A percentile compares a stretch with the other conserved stretches of the same genome.
Evolutionary conservation across 75 land plant species (phyloP).

Genomic region (Ceratopteris richardii): DNA sequence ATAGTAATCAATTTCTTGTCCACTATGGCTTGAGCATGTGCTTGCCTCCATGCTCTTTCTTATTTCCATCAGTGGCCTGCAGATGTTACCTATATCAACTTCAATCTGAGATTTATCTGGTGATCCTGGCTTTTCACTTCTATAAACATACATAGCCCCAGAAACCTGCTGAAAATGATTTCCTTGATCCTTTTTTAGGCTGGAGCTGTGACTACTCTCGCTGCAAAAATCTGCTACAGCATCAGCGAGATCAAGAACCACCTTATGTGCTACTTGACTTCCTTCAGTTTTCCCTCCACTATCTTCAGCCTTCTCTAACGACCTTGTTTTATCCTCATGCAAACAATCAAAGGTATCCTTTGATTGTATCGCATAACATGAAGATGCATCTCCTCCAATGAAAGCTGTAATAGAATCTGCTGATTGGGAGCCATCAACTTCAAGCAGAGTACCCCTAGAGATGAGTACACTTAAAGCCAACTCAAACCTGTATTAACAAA

Average conservation of each 20-base stretch:
- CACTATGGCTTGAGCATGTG: conserved; percentile 26
- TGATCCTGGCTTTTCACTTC: conserved; percentile 10
- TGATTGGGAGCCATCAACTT: conserved; percentile 28
- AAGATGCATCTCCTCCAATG: not conserved
- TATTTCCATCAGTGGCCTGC: conserved; percentile 15
- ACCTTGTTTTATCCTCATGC: not conserved
- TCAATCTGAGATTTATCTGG: conserved; percentile 12
- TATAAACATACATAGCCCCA: conserved; percentile 11
- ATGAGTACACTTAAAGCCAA: conserved; percentile 67
- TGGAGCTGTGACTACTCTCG: conserved; percentile 16
- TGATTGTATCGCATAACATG: not conserved
- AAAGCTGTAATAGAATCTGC: conserved; percentile 1
- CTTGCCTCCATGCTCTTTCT: conserved; percentile 21
- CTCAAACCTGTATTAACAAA: conserved; percentile 61
- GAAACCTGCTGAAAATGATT: conserved; percentile 17
- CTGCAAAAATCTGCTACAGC: conserved; percentile 40
- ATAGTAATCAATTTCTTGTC: conserved; percentile 12
- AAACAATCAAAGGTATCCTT: not conserved
- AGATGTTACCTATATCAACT: conserved; percentile 9
- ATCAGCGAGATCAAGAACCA: conserved; percentile 48
- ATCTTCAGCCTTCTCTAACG: not conserved
- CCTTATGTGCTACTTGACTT: conserved; percentile 29
- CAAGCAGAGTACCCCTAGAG: conserved; percentile 44
- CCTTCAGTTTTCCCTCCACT: conserved; percentile 18
- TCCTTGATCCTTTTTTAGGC: conserved; percentile 24